phyloP scores from a whole-genome alignment of 768 basidiomycete genomes.

The Naganishia antarctica region DNA sequence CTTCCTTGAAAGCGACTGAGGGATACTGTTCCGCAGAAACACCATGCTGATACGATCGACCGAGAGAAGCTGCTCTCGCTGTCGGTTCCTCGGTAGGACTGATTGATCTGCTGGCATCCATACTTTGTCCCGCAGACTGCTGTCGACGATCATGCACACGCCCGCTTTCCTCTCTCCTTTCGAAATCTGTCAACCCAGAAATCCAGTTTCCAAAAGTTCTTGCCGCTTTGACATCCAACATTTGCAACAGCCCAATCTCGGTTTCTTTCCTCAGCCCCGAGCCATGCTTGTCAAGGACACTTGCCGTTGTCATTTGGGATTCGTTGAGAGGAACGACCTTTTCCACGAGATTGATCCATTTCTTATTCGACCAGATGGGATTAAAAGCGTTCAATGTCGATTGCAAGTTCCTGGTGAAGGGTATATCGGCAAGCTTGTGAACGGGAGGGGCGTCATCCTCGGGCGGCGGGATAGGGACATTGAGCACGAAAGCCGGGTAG shows the following conservation, averaged over 20 bases:
- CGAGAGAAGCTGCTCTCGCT: not conserved
- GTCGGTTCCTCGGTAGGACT: not conserved
- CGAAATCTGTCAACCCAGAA: slow-evolving; percentile 33
- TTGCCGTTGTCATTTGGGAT: not conserved
- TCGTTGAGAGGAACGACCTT: slow-evolving; percentile 13
- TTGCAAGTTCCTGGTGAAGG: slow-evolving; percentile 18
- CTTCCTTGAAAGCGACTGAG: not conserved
- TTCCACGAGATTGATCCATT: slow-evolving; percentile 34
- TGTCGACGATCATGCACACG: not conserved
- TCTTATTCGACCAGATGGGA: slow-evolving; percentile 36
- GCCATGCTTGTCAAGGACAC: not conserved
- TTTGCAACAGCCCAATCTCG: slow-evolving; percentile 33
- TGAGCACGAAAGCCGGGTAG: slow-evolving; percentile 38
- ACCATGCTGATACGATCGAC: not conserved
- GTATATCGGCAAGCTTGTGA: slow-evolving; percentile 26
- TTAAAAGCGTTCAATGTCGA: slow-evolving; percentile 31
- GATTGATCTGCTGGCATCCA: no score
- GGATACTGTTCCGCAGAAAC: no score
- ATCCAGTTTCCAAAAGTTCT: slow-evolving; percentile 42
- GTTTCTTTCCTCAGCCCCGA: not conserved
- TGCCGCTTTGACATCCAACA: slow-evolving; percentile 35
- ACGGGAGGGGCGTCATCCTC: slow-evolving; percentile 1
- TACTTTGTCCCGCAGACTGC: not conserved
- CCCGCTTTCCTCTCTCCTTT: not conserved
- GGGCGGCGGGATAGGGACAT: slow-evolving; percentile 32